Percentiles rank a stretch among this genome's conserved stretches.
These are phyloP conservation scores for Aspergillus funiculosus DNA, from an alignment of 495 filamentous ascomycete genomes.

Conservation along the genomic window DNA sequence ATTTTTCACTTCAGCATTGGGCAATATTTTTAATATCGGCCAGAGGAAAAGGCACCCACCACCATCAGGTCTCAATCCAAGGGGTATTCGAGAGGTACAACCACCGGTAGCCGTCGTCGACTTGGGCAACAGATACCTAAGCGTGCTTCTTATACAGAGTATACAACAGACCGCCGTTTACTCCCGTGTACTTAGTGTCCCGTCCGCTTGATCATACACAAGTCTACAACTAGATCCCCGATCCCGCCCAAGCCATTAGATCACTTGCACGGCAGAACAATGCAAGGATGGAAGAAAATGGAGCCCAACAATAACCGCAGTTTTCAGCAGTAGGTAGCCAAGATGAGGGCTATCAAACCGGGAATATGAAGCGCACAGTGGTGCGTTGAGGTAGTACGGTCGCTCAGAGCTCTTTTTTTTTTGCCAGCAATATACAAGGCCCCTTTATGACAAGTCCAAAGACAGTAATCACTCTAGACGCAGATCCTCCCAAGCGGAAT, in stretches of 20 bases:
- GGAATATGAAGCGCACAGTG: background rate
- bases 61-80: slow-evolving; percentile 1
- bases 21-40: slow-evolving; percentile 5
- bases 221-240: background rate
- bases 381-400: slow-evolving; percentile 4
- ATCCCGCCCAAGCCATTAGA: slow-evolving; percentile 1
- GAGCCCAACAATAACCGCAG: background rate
- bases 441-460: background rate
- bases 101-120: background rate
- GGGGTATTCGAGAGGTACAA: background rate
- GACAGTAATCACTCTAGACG: background rate
- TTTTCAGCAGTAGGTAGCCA: too few species aligned
- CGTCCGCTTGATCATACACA: too few species aligned
- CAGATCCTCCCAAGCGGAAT: background rate
- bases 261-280: slow-evolving; percentile 1
- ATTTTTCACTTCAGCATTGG: background rate
- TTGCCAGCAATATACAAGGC: background rate
- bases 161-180: slow-evolving; percentile 3
- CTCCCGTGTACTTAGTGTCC: too few species aligned
- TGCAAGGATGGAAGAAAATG: slow-evolving; percentile 1
- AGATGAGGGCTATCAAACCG: background rate
- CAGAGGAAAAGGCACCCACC: slow-evolving; percentile 5
- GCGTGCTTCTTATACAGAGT: slow-evolving; percentile 1
- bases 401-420: background rate
- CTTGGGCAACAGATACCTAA: background rate